Evolutionary conservation across 495 filamentous ascomycete genomes (phyloP), one percentile per base, ranked within the genome.

Genomic region (Glutinoglossum americanum): DNA sequence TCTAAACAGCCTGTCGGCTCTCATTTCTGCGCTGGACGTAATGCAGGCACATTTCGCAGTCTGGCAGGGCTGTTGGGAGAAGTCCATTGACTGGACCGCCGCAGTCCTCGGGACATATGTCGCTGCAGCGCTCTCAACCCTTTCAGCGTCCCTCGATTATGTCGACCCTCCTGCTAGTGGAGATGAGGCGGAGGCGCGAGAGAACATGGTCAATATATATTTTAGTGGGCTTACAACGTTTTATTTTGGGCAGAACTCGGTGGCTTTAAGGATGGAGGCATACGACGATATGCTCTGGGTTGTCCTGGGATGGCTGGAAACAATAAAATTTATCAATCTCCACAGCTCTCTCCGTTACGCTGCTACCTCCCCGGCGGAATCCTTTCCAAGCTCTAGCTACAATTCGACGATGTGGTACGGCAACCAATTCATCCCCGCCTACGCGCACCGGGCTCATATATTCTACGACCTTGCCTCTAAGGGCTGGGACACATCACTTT

Each of bases 211-310:
- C 65, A 85, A 85, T 66, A 76, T 73, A n/a, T 92, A 89, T 63
- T 92, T 95, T 64, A 73, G 79, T 6, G 84, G 96, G 19, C 69
- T 80, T 0, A 70, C 80, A 15, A 77, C 77, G 8, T 90, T 83
- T 65, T 95, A 90, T 66, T 94, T 90, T 65, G 90, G 84, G 27
- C 87, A 96, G 65, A 81, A 94, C 66, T 76, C 78, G 13, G 82
- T 89, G 60, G 71, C 76, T 21, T 71, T 97, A 30, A 76, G 87
- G 21, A 78, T 76, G 37, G 78, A 97, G 64, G 92, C 90, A 0
- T 94, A 82, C 65, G 92, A 98, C 66, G 92, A 98, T 66, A 96
- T 96, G 75, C 76, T 95, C 23, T 98, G 92, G 92, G 88, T 97
- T 11, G 90, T 94, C 0, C 72, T 97, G 48, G 85, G 83, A 56